Evolutionary conservation across 2,329 filamentous ascomycete species (phyloP), one percentile per base, ranked within the genome.

Genomic region (Daldinia sp.): DNA sequence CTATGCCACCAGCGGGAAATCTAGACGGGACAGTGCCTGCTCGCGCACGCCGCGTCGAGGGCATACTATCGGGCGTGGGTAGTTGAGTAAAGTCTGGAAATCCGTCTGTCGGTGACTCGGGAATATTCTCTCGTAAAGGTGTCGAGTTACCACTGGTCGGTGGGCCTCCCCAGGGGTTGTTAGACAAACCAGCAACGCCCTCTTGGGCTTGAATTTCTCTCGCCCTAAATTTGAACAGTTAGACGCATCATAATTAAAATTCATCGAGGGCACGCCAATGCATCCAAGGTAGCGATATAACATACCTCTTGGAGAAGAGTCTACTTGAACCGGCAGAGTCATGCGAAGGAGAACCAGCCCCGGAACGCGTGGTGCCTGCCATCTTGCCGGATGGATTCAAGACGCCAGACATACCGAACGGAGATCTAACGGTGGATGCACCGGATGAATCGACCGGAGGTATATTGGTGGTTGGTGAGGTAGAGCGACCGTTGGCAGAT

Each of bases 161-260:
- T 69, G 95, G 94, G 9, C 95, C 94, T 83, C 93, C 93, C 95
- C 95, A 98, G 41, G 90, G 90, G 74, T 89, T 87, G 53, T 90
- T 78, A 77, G 83, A 84, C 73, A 86, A 84, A 74, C 83, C 89
- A 75, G 82, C 81, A 50, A 97, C 84, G 52, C 94, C 94, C 85
- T 98, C 94, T 80, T 97, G 94, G 56, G 94, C 94, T 81, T 98
- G 94, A 66, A 98, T 97, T 79, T 99, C 95, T 77, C 95, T 87
- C 69, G 95, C 94, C 75, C 94, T 97, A 65, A 59, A 25, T 19
- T 52, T 35, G 34, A 15, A 57, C 47, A 34, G 60, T 70, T 43
- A 76, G 66, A 55, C 27, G 32, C 23, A 39, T 58, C 13, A 10
- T 17, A 23, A 7, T 47, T 48, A 15, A 47, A 47, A 25, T 11